A percentile compares a stretch with the other conserved stretches of the same genome.
Evolutionary conservation across 805 yeast species (phyloP).

Genomic region (Saturnispora saitoi): DNA sequence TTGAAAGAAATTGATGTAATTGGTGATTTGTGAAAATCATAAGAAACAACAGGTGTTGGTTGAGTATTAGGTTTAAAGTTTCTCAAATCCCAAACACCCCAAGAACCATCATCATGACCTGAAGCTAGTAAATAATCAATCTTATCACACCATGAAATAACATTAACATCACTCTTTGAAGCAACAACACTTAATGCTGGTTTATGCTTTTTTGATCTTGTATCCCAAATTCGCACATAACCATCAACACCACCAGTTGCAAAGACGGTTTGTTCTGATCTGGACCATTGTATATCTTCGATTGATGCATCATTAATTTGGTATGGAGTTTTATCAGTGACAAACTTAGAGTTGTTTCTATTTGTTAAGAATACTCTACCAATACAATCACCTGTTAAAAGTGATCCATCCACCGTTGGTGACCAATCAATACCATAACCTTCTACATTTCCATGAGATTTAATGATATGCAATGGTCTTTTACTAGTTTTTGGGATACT

Average conservation of each 20-base stretch:
- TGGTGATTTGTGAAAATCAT: constrained; percentile 90
- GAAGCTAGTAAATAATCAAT: constrained; percentile 83
- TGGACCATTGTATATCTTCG: constrained; percentile 96
- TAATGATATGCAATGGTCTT: constrained; percentile 74
- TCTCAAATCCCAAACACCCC: constrained; percentile 98
- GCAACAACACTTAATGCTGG: constrained; percentile 85
- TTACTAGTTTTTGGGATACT: constrained; percentile 68
- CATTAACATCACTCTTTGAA: constrained; percentile 79
- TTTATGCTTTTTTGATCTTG: constrained; percentile 83
- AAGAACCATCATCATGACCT: constrained; percentile 94
- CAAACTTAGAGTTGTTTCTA: constrained; percentile 72
- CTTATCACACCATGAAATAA: constrained; percentile 89
- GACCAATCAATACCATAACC: constrained; percentile 98
- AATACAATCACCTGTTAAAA: constrained; percentile 80
- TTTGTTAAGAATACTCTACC: constrained; percentile 77
- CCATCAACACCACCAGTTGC: constrained; percentile 96
- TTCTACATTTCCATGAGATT: constrained; percentile 87
- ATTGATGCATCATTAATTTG: constrained; percentile 64
- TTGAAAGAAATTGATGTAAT: constrained; percentile 90
- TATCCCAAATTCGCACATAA: constrained; percentile 89
- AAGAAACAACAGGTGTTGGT: constrained; percentile 84
- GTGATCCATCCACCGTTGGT: constrained; percentile 72
- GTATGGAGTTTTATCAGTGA: constrained; percentile 78
- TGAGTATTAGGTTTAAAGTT: constrained; percentile 53
- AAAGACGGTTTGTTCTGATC: constrained; percentile 84